phyloP scores from a whole-genome alignment of 352 stramenopile species.

The Plasmopara muralis region DNA sequence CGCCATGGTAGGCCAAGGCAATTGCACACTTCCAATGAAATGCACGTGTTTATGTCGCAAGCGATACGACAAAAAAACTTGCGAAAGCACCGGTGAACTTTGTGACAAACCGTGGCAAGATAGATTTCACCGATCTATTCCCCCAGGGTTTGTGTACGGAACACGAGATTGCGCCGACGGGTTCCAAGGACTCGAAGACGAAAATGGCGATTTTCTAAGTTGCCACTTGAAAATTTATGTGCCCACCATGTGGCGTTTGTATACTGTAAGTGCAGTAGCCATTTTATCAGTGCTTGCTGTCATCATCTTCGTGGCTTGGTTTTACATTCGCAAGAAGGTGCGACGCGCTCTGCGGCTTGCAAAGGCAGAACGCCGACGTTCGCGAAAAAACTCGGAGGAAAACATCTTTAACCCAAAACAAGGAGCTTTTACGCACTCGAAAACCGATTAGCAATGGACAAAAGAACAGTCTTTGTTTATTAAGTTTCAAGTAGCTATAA shows the following conservation, averaged over 20 bases:
- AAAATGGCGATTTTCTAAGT: constrained; percentile 82
- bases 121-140: constrained; percentile 61
- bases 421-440: constrained; percentile 52
- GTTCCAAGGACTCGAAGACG: constrained; percentile 91
- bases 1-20: constrained; percentile 77
- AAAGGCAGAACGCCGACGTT: constrained; percentile 88
- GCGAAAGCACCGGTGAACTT: constrained; percentile 57
- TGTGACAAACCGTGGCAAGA: constrained; percentile 85
- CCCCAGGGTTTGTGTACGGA: constrained; percentile 88
- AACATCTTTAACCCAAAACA: constrained; percentile 37
- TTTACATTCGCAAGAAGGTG: constrained; percentile 80
- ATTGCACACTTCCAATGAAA: constrained; percentile 88
- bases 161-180: constrained; percentile 87
- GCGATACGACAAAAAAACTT: constrained; percentile 66
- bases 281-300: constrained; percentile 61
- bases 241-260: constrained; percentile 76
- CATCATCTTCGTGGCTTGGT: constrained; percentile 73
- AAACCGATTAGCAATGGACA: constrained; percentile 35
- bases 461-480: constrained; percentile 11
- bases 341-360: constrained; percentile 69
- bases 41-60: constrained; percentile 90
- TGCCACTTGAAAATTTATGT: constrained; percentile 95
- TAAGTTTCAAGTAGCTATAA: constrained; percentile 1
- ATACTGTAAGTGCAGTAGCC: constrained; percentile 73
- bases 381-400: constrained; percentile 63